These are phyloP conservation scores for Neurospora terricola DNA, from an alignment of 495 filamentous ascomycete genomes.

Conservation along the genomic window DNA sequence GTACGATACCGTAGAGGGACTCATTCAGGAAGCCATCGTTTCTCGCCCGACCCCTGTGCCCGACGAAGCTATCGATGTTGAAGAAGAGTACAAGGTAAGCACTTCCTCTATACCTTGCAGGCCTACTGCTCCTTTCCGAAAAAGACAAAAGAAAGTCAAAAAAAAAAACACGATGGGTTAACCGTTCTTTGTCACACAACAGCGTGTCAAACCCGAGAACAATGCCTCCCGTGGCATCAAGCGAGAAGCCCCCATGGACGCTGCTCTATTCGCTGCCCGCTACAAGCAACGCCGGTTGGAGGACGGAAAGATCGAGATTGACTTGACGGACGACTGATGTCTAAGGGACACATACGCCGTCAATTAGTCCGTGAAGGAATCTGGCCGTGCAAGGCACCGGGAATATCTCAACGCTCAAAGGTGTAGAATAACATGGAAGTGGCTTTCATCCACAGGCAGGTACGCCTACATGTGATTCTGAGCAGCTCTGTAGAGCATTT, in stretches of 20 bases:
- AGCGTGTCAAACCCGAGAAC: background rate
- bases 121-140: background rate
- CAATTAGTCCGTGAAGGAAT: background rate
- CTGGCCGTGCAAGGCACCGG: background rate
- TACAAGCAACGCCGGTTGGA: background rate
- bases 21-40: background rate
- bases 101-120: background rate
- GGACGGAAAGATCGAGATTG: background rate
- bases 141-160: background rate
- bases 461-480: background rate
- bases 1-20: background rate
- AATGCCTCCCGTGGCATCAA: background rate
- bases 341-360: background rate
- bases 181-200: background rate
- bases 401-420: background rate
- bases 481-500: background rate
- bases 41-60: background rate
- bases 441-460: background rate
- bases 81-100: background rate
- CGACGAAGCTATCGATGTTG: background rate
- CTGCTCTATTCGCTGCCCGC: background rate
- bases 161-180: background rate
- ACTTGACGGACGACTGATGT: conserved; percentile 2
- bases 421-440: background rate
- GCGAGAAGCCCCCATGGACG: background rate